Evolutionary conservation across 2,329 filamentous ascomycete genomes (phyloP), one percentile per base, ranked within the genome.

Genomic region (Neopestalotiopsis sp.): DNA sequence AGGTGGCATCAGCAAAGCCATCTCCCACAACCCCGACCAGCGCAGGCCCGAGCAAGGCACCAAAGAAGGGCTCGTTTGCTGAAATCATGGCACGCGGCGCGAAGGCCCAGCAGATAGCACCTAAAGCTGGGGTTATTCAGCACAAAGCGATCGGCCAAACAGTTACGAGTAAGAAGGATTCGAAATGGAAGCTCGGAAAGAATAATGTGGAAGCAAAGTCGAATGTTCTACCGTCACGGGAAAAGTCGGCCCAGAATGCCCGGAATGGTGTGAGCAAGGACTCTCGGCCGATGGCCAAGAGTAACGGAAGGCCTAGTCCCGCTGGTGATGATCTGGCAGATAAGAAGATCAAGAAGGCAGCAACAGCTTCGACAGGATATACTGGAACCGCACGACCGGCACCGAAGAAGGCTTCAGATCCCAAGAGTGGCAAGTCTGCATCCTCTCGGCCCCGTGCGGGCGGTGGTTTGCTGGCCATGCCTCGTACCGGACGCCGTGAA

Each of bases 41-140:
- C 7, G 68, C 74, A n/a, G 73, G 74, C 30, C 70, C 78, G 1
- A 76, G 82, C 4, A 81, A 81, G 69, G 78, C 82, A 2, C 90
- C 89, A 1, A 94, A 94, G 79, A 93, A 92, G 76, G 90, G 91
- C 1, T 92, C 91, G 0, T 95, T 90, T 77, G 88, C 90, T 49
- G 92, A 94, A 75, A 91, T 94, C 70, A 86, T 95, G 81, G 91
- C 91, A 67, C 87, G 91, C 73, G 93, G 89, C 40, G 90, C 92
- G 75, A 88, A 89, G 70, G 90, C 89, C 13, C 89, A 92, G 74
- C 84, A 83, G 53, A 83, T 81, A 56, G 87, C 89, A 82, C 87
- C 84, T n/a, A 87, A 87, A 73, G 85, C 91, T 30, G 91, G 91
- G 67, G 90, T 89, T 73, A 93, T 94, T 73, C 92, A 93, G 76